These are phyloP conservation scores for Alectoria sarmentosa DNA, from an alignment of 495 filamentous ascomycete genomes.

Conservation along the genomic window DNA sequence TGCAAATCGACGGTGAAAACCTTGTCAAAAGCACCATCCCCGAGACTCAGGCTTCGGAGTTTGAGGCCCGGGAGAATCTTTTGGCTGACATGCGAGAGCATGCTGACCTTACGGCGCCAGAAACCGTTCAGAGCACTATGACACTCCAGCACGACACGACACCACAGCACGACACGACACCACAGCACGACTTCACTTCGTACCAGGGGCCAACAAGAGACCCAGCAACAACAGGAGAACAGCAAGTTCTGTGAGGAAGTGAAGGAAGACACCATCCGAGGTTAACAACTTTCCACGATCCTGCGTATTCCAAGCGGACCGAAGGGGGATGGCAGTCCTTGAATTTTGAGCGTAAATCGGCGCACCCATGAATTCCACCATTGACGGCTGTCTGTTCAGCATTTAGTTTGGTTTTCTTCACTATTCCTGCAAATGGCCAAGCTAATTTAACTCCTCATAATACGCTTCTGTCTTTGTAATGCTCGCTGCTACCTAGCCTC, in stretches of 20 bases:
- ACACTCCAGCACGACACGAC: constrained; percentile 13
- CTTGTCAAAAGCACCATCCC: constrained; percentile 15
- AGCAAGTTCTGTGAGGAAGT: neutral
- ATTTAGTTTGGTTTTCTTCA: neutral
- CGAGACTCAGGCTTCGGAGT: constrained; percentile 18
- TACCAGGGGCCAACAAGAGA: neutral
- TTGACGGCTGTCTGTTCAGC: neutral
- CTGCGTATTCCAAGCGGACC: constrained; percentile 11
- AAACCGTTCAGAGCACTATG: constrained; percentile 16
- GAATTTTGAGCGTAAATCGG: constrained; percentile 17
- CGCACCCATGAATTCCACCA: constrained; percentile 10
- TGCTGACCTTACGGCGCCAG: constrained; percentile 12
- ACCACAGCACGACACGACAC: constrained; percentile 12
- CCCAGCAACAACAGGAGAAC: constrained; percentile 2
- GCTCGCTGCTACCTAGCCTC: constrained; percentile 10
- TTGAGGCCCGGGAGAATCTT: constrained; percentile 10
- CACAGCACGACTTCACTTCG: neutral
- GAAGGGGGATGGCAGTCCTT: constrained; percentile 9
- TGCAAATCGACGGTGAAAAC: constrained; percentile 15
- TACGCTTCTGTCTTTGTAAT: constrained; percentile 2
- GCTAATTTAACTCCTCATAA: neutral
- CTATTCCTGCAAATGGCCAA: neutral
- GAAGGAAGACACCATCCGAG: neutral
- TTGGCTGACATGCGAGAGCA: constrained; percentile 17
- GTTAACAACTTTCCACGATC: constrained; percentile 15